phyloP scores from a whole-genome alignment of 2,329 filamentous ascomycete species.

The Epichloe bromicola region DNA sequence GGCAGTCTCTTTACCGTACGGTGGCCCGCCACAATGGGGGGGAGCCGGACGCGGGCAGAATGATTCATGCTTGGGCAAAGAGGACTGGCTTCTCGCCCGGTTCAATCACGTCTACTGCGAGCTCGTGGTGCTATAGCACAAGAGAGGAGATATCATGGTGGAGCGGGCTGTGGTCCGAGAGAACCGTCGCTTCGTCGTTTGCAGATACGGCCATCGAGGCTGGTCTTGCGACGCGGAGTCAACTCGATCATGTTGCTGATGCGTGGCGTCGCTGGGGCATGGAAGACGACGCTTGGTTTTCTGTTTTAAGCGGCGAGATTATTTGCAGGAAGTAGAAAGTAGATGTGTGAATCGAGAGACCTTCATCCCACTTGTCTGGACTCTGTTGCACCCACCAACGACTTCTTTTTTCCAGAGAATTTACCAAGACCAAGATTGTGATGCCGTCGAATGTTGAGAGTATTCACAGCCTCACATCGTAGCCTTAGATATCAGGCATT shows the following conservation, averaged over 20 bases:
- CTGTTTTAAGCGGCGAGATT: conserved; percentile 2
- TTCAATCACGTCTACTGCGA: conserved; percentile 8
- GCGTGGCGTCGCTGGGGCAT: conserved; percentile 6
- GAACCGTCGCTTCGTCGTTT: conserved; percentile 7
- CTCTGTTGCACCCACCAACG: too few species aligned
- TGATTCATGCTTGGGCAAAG: conserved; percentile 12
- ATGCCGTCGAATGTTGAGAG: too few species aligned
- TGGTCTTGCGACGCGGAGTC: conserved; percentile 3
- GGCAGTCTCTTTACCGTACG: conserved; percentile 9
- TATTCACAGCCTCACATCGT: too few species aligned
- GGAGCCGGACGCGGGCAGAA: conserved; percentile 12
- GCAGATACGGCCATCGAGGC: conserved; percentile 1
- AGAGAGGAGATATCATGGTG: conserved; percentile 10
- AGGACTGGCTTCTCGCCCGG: conserved; percentile 9
- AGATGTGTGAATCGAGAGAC: too few species aligned
- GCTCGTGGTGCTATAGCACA: conserved; percentile 13
- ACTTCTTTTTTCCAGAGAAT: too few species aligned
- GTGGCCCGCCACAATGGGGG: conserved; percentile 10
- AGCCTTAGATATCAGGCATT: too few species aligned
- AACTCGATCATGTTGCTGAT: background rate
- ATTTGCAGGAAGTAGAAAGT: conserved; percentile 3
- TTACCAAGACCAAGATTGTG: too few species aligned
- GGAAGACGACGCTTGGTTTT: conserved; percentile 8
- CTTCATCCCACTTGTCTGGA: too few species aligned
- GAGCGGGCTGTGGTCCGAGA: conserved; percentile 12